Base-by-base conservation (phyloP, 192 early-diverging fungal genomes). In the Dissophora globulifera region DNA sequence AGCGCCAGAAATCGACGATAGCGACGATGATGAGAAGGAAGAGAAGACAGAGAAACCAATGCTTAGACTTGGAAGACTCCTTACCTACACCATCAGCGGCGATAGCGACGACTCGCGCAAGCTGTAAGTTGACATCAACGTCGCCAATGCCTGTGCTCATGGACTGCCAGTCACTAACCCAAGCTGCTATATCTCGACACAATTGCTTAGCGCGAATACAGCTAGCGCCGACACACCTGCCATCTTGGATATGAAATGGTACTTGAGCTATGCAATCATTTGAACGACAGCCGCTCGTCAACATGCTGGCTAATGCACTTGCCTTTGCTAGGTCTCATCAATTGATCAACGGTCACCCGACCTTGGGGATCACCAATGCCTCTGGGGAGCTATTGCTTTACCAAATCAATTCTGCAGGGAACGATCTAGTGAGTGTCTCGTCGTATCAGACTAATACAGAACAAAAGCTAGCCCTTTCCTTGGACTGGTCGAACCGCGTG, bases 401-500 rank as follows among this genome's bases (percentile, higher is more conserved):
- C 47, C 43, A 62, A 7, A 71, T 86, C 26, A 69, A 83, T 43
- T 51, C 59, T 20, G 43, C 19, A 0, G 43, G 57, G 13, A 50
- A 53, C n/a, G 49, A 82, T 29, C 48, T 64, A 8, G 74, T 59
- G 16, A 16, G 71, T n/a, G 76, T 76, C n/a, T 52, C 50, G 3
- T 82, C 68, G 22, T 52, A 78, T 42, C 50, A 69, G n/a, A 82
- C 79, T 41, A 81, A 79, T 13, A 62, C 83, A 3, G 81, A 85
- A 2, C 69, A 87, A 15, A 84, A 85, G 25, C 84, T 98, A 33
- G 93, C 89, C 35, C 84, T 95, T 40, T 98, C 96, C 0, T 56
- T 98, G 41, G 96, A 98, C 62, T 96, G 95, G 94, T 89, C 93
- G 1, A 92, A 90, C 58, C 88, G 90, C 25, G 53, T 86, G 11